Conservation (phyloP, 352 stramenopile species). For the Peronospora belbahrii region DNA sequence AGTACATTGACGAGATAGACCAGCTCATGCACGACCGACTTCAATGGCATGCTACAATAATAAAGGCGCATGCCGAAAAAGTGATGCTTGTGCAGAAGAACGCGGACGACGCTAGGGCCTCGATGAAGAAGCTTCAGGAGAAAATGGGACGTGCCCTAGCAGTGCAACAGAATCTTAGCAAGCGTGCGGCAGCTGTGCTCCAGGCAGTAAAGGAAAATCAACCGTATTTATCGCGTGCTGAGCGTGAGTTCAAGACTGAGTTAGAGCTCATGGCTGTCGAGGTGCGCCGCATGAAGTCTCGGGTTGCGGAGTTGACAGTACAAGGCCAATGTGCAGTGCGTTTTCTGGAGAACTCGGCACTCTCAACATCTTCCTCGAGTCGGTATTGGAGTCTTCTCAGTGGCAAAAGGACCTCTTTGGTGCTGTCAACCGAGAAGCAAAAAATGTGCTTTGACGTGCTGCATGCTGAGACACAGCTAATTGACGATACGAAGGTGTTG, state of each 20-base stretch:
- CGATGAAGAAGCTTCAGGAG: conserved; percentile 35
- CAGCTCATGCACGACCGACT: conserved; percentile 55
- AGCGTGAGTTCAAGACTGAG: conserved; percentile 64
- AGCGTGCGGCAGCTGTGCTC: conserved; percentile 63
- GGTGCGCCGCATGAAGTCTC: conserved; percentile 62
- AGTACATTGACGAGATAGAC: conserved; percentile 67
- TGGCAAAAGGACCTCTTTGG: neutral
- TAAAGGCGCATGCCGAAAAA: conserved; percentile 41
- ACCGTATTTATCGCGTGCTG: conserved; percentile 57
- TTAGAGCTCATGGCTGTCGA: conserved; percentile 55
- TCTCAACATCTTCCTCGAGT: conserved; percentile 20
- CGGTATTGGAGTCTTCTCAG: conserved; percentile 13
- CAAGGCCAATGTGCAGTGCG: conserved; percentile 51
- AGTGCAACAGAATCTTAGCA: conserved; percentile 65
- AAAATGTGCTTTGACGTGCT: conserved; percentile 80
- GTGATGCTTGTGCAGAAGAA: conserved; percentile 33
- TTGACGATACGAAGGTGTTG: conserved; percentile 67
- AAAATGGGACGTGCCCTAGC: conserved; percentile 58
- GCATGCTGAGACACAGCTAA: conserved; percentile 70
- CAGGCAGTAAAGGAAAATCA: conserved; percentile 83
- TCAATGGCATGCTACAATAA: conserved; percentile 51
- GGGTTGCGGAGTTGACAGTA: conserved; percentile 62
- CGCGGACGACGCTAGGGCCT: conserved; percentile 23
- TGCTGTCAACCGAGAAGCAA: conserved; percentile 65
- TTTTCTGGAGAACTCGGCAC: conserved; percentile 33